A percentile compares a stretch with the other conserved stretches of the same genome.
Evolutionary conservation across 1,139 yeast genomes (phyloP).

Genomic region (Suhomyces yuchorum): DNA sequence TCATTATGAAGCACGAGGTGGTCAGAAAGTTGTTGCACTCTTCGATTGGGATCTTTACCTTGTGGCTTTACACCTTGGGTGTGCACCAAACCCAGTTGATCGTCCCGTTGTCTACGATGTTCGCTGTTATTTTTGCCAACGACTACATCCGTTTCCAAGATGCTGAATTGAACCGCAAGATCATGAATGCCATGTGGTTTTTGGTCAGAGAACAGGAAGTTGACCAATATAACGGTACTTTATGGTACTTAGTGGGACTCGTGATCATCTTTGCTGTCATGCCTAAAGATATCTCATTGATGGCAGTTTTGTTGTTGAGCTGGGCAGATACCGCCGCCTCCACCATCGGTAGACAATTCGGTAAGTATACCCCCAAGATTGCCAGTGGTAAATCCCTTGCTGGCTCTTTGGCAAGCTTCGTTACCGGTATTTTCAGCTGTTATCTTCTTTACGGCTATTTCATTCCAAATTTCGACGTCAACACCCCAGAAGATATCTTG

Average conservation of each 20-base stretch:
- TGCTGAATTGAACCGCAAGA: conserved; percentile 60
- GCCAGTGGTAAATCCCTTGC: conserved; percentile 79
- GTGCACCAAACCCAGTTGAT: conserved; percentile 57
- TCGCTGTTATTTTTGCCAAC: conserved; percentile 56
- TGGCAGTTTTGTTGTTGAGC: conserved; percentile 77
- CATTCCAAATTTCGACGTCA: conserved; percentile 56
- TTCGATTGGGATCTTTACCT: conserved; percentile 79
- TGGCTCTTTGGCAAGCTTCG: conserved; percentile 84
- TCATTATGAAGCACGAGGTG: conserved; percentile 76
- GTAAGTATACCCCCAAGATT: conserved; percentile 79
- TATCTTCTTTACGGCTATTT: conserved; percentile 70
- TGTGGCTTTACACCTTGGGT: conserved; percentile 71
- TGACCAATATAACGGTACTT: conserved; percentile 71
- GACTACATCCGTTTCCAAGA: conserved; percentile 70
- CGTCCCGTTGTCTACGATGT: conserved; percentile 56
- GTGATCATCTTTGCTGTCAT: conserved; percentile 65
- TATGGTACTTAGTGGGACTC: conserved; percentile 82
- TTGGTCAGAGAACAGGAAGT: conserved; percentile 83
- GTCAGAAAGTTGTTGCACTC: conserved; percentile 88
- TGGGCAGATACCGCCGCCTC: conserved; percentile 99
- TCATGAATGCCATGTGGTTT: conserved; percentile 71
- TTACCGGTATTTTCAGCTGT: conserved; percentile 68
- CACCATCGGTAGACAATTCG: conserved; percentile 82
- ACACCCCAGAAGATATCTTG: conserved; percentile 53
- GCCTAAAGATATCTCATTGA: conserved; percentile 78